phyloP scores from a whole-genome alignment of 257 asterid species.

The Capsicum chinense region DNA sequence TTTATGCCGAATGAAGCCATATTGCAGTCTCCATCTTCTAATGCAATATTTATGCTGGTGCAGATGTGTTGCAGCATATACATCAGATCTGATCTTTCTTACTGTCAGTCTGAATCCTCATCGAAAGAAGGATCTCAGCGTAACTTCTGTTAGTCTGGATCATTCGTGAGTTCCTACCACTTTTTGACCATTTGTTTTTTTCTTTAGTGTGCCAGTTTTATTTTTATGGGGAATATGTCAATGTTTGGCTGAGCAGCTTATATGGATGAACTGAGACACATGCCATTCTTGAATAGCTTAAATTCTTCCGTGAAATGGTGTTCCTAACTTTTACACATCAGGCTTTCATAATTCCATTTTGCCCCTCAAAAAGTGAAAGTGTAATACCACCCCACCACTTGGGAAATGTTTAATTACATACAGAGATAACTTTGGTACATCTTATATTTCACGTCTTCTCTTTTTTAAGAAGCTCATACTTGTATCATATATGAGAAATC shows the following conservation, averaged over 20 bases:
- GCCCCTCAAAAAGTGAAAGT: neutral
- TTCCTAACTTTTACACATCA: neutral
- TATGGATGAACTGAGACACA: neutral
- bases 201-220: neutral
- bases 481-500: neutral
- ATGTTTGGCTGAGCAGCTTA: neutral
- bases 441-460: neutral
- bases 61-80: slow-evolving; percentile 93
- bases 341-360: neutral
- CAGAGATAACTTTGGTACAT: neutral
- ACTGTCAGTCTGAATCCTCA: slow-evolving; percentile 84
- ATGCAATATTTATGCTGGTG: slow-evolving; percentile 31
- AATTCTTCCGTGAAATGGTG: neutral
- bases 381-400: neutral
- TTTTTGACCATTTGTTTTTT: slow-evolving; percentile 28
- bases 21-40: neutral
- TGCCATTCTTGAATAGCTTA: neutral
- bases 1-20: neutral
- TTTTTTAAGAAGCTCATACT: neutral
- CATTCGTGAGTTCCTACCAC: slow-evolving; percentile 68
- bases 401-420: neutral
- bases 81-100: slow-evolving; percentile 86
- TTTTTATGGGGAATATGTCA: neutral
- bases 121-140: slow-evolving; percentile 67
- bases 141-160: slow-evolving; percentile 78